A percentile compares a stretch with the other conserved stretches of the same genome.
Conservation (phyloP, 345 rosid genomes). For the Stellera chamaejasme region DNA sequence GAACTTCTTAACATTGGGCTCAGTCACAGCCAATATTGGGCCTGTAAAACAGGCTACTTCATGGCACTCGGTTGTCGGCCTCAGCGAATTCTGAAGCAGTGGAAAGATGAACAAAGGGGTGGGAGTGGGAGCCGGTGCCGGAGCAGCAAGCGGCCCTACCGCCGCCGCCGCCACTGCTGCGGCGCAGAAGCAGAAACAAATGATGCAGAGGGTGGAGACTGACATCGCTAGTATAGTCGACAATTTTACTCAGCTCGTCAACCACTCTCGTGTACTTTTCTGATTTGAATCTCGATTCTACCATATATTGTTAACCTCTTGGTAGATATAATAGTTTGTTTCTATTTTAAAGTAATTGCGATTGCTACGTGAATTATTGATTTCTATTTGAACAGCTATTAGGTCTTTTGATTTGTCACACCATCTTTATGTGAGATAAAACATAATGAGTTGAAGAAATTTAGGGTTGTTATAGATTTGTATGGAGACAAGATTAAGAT, state of each 20-base stretch:
- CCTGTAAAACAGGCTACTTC: too few species aligned
- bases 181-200: slow-evolving; percentile 76
- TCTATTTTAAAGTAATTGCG: not conserved
- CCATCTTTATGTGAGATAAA: not conserved
- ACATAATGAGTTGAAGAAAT: not conserved
- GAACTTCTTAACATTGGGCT: too few species aligned
- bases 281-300: not conserved
- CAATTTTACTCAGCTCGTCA: slow-evolving; percentile 79
- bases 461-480: not conserved
- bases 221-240: slow-evolving; percentile 78
- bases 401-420: not conserved
- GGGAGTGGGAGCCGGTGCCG: slow-evolving; percentile 28
- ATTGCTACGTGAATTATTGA: not conserved
- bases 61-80: too few species aligned
- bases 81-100: not conserved
- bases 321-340: not conserved
- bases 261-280: slow-evolving; percentile 51
- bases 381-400: not conserved
- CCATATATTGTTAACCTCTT: too few species aligned
- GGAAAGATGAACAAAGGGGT: slow-evolving; percentile 59
- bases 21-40: too few species aligned
- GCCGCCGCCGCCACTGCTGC: slow-evolving; percentile 78
- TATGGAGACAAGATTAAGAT: too few species aligned
- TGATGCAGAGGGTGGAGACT: slow-evolving; percentile 75
- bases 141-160: slow-evolving; percentile 61